A percentile compares a stretch with the other conserved stretches of the same genome.
phyloP scores from a whole-genome alignment of 805 yeast genomes.

The Debaryomyces castellii region DNA sequence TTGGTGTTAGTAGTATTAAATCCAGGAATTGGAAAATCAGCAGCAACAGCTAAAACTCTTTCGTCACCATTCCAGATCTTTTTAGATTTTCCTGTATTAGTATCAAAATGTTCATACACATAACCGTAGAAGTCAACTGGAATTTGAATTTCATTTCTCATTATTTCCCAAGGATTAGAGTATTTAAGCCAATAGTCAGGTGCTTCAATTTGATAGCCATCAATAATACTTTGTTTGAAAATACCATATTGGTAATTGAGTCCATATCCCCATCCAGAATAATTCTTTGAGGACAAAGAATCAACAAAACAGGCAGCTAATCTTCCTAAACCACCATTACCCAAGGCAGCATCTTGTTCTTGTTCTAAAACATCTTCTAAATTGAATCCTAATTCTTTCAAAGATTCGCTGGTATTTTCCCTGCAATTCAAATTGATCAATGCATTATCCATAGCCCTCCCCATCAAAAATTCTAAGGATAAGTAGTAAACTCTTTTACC shows the following conservation, averaged over 20 bases:
- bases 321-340: conserved; percentile 94
- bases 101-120: conserved; percentile 56
- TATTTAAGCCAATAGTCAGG: conserved; percentile 93
- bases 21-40: conserved; percentile 92
- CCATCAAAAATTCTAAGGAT: conserved; percentile 89
- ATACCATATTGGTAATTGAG: conserved; percentile 91
- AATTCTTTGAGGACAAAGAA: conserved; percentile 79
- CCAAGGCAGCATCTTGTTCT: conserved; percentile 93
- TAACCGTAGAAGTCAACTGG: conserved; percentile 90
- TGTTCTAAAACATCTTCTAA: conserved; percentile 80
- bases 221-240: conserved; percentile 82
- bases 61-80: conserved; percentile 88
- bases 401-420: conserved; percentile 46
- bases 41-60: conserved; percentile 84
- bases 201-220: conserved; percentile 91
- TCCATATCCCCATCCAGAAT: conserved; percentile 97
- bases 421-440: conserved; percentile 76
- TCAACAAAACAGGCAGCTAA: conserved; percentile 93
- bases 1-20: conserved; percentile 79
- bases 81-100: conserved; percentile 53
- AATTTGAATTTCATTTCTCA: conserved; percentile 79
- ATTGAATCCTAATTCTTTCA: conserved; percentile 77
- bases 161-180: conserved; percentile 92
- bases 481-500: conserved; percentile 85
- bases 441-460: conserved; percentile 93